Base-by-base conservation (phyloP, 345 rosid genomes). In the Eucalyptus curtisii region DNA sequence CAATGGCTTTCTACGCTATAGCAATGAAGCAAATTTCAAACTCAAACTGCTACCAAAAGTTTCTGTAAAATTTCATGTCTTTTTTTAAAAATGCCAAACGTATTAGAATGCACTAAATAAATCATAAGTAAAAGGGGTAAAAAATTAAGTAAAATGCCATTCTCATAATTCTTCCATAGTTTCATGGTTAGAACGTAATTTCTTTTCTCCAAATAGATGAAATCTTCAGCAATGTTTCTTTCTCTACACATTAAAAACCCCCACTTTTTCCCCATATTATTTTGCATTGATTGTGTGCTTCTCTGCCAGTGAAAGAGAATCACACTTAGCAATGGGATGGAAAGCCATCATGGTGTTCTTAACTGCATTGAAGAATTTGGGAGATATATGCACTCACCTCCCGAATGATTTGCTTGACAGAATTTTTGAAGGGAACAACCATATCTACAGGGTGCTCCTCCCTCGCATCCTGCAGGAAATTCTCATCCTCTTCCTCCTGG, bases 381-480 rank as follows among this genome's bases (percentile, higher is more conserved):
- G 9, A 40, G 47, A 76, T 76, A 40, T 76, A 76, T 6, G 15
- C 64, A 89, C 93, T 88, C 79, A 97, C 99, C 99, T 98, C 99
- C 37, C 98, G 97, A 59, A 92, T 90, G 76, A 98, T 96, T 91
- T 97, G 99, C 91, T 97, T 98, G 88, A 93, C 95, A 10, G 99
- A 98, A 87, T 95, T 95, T 91, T 96, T 93, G 61, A 98, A 95
- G 88, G 99, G 99, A 90, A 93, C 95, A 89, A 95, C 96, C 89
- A 96, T 90, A 92, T 97, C 99, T 20, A 92, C 79, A 42, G 19
- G 94, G 33, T 49, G 93, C 42, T 93, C 93, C 89, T 93, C 97
- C 31, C 55, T 90, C 31, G 89, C 52, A 50, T 93, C 96, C 90
- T 93, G 91, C 59, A 93, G 91, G 94, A 96, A 95, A 89, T 95